Base-by-base conservation (phyloP, 1,139 yeast species). In the Tardiomyces depauwii region DNA sequence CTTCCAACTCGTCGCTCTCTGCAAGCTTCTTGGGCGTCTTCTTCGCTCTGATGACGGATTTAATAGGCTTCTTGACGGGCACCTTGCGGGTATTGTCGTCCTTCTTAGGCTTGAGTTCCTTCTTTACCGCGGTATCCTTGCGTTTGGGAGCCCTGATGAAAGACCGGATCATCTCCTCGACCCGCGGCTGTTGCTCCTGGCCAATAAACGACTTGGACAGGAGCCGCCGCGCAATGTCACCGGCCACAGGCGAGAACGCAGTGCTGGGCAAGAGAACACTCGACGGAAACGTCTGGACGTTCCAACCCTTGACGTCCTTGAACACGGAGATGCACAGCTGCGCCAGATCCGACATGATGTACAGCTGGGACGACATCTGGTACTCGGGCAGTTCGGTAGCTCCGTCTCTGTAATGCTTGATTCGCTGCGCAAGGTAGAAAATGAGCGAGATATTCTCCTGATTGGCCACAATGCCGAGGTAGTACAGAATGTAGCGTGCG, bases 241-340 rank as follows among this genome's bases (percentile, higher is more conserved):
- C 63, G 2, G 66, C 60, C 72, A 82, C 79, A 0, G 84, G 78
- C 12, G 71, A 66, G 62, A 72, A 86, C 11, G 83, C 63, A 56
- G 85, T 95, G 12, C 71, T 64, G 0, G 93, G 82, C 25, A 87
- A 63, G 33, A 76, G 76, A 27, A 83, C 62, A 54, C 80, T 82
- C 0, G 91, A 93, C 0, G 95, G 94, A 79, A 91, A 88, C 0
- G 89, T 78, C 30, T 80, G 76, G 50, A 84, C 69, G 19, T 76
- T 74, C 95, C 95, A 86, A 44, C 71, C 72, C 55, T 73, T 77
- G 39, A 52, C 58, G 40, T 76, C 82, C 43, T 82, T 77, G 39
- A 76, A 65, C 48, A 75, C 78, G 48, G 80, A 74, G 42, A 88
- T 70, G 4, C 78, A 67, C 50, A 82, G 64, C 61, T 85, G 94